Conservation (phyloP, 495 filamentous ascomycete genomes). For the Rusavskia elegans region DNA sequence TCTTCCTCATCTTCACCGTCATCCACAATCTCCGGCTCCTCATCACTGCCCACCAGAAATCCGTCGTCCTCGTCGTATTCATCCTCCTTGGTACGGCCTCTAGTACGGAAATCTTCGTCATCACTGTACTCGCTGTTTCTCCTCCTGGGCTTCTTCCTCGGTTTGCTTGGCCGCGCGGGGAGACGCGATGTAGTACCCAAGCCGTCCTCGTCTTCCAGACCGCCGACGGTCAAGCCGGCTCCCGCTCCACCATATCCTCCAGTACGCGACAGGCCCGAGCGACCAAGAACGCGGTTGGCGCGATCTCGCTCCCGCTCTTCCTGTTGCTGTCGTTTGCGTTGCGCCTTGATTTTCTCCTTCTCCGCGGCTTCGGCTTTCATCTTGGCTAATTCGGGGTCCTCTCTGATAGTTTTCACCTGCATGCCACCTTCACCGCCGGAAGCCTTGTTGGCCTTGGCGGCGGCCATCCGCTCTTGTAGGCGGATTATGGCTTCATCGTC, state of each 20-base stretch:
- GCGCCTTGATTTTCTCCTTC: slow-evolving; percentile 50
- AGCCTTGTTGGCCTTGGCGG: slow-evolving; percentile 35
- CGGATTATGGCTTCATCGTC: slow-evolving; percentile 65
- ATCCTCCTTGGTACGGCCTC: slow-evolving; percentile 50
- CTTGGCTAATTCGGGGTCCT: slow-evolving; percentile 70
- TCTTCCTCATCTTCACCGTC: slow-evolving; percentile 49
- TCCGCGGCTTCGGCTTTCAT: slow-evolving; percentile 59
- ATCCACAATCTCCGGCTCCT: slow-evolving; percentile 43
- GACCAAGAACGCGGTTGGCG: slow-evolving; percentile 33
- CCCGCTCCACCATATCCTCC: slow-evolving; percentile 37
- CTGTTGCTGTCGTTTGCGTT: slow-evolving; percentile 51
- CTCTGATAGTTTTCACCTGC: slow-evolving; percentile 41
- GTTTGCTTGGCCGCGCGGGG: slow-evolving; percentile 18
- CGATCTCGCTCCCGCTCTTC: slow-evolving; percentile 47
- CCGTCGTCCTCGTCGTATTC: slow-evolving; percentile 74
- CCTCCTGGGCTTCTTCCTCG: slow-evolving; percentile 27
- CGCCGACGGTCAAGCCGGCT: slow-evolving; percentile 50
- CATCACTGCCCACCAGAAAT: slow-evolving; percentile 60
- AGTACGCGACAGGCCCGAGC: slow-evolving; percentile 25
- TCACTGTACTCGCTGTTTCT: slow-evolving; percentile 37
- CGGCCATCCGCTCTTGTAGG: slow-evolving; percentile 53
- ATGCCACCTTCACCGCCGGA: slow-evolving; percentile 42
- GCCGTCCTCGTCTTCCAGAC: slow-evolving; percentile 53
- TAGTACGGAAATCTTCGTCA: slow-evolving; percentile 44
- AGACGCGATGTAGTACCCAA: slow-evolving; percentile 22